A percentile compares a stretch with the other conserved stretches of the same genome.
These are phyloP conservation scores for Citropsis articulata DNA, from an alignment of 345 rosid species.

Conservation along the genomic window DNA sequence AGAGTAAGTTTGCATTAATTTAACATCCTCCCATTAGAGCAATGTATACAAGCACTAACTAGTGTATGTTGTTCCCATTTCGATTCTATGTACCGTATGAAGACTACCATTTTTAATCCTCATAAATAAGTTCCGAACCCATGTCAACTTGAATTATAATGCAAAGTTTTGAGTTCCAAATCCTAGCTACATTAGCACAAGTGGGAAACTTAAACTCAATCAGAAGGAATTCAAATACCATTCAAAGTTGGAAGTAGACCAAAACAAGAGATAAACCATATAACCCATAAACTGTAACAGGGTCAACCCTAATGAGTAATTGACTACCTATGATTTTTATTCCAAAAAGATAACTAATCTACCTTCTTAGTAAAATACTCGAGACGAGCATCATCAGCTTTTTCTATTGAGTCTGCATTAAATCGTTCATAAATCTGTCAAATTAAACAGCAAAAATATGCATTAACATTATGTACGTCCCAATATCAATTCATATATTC, in stretches of 20 bases:
- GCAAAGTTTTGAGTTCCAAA: background rate
- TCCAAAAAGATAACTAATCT: background rate
- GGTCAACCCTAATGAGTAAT: background rate
- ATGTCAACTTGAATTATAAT: background rate
- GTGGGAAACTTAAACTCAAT: background rate
- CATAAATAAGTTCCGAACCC: background rate
- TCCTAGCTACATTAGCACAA: background rate
- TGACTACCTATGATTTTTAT: background rate
- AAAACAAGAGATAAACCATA: background rate
- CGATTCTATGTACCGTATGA: background rate
- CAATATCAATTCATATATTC: background rate
- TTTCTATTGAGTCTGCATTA: constrained; percentile 48
- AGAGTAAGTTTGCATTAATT: background rate
- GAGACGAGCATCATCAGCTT: constrained; percentile 74
- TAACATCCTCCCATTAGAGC: background rate
- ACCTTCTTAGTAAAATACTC: constrained; percentile 86
- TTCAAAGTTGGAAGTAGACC: background rate
- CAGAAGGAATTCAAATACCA: background rate
- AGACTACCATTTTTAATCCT: background rate
- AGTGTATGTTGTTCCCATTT: background rate
- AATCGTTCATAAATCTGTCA: constrained; percentile 82
- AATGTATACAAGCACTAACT: background rate
- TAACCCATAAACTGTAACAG: background rate
- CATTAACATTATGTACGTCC: constrained; percentile 16
- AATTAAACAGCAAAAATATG: constrained; percentile 15